phyloP scores from a whole-genome alignment of 2,329 filamentous ascomycete species.

The Phialophora tarda region DNA sequence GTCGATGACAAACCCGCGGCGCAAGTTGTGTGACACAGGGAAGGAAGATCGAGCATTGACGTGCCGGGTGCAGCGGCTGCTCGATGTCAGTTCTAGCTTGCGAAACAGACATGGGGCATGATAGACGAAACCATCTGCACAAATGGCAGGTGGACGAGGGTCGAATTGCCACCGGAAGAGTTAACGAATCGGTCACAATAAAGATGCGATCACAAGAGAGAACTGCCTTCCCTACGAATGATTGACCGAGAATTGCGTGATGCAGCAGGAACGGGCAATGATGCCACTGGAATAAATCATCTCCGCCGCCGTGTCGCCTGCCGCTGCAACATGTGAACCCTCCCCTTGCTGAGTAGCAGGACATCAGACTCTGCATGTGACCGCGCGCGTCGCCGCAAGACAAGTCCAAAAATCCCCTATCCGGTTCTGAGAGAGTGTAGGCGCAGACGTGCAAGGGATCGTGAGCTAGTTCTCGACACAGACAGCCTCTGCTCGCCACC shows the following conservation, averaged over 20 bases:
- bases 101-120: neutral
- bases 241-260: neutral
- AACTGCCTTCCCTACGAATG: neutral
- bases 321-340: neutral
- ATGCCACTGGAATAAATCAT: neutral
- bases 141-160: neutral
- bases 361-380: neutral
- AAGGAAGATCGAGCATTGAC: neutral
- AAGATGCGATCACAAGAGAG: neutral
- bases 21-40: neutral
- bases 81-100: slow-evolving; percentile 10
- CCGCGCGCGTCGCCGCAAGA: neutral
- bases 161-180: neutral
- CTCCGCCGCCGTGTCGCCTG: neutral
- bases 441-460: neutral
- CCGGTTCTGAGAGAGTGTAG: neutral
- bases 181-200: neutral
- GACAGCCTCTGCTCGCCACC: neutral
- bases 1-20: neutral
- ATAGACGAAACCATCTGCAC: neutral
- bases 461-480: neutral
- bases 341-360: neutral
- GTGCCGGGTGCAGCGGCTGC: neutral
- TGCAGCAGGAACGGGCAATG: neutral
- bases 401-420: neutral